phyloP scores from a whole-genome alignment of 2,329 filamentous ascomycete species.

The Scolecobasidium constrictum region DNA sequence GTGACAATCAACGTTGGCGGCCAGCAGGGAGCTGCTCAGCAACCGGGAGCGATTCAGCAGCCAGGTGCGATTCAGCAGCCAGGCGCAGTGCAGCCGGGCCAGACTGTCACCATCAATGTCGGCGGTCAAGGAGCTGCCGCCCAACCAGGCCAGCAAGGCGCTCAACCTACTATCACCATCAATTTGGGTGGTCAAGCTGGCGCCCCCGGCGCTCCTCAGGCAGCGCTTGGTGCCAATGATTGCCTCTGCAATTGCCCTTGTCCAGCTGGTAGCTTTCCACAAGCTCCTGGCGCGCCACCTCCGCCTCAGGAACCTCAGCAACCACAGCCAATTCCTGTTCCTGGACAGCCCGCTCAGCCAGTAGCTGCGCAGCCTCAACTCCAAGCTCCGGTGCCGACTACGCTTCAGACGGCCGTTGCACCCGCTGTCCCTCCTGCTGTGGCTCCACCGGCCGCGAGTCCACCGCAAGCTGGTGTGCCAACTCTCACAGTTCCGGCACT shows the following conservation, averaged over 20 bases:
- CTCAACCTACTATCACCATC: conserved; percentile 1
- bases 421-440: too few species aligned
- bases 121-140: conserved; percentile 2
- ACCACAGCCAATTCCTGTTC: too few species aligned
- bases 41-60: not conserved
- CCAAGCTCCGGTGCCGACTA: not conserved
- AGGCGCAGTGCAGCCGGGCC: not conserved
- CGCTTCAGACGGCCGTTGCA: not conserved
- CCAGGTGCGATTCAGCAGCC: not conserved
- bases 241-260: conserved; percentile 9
- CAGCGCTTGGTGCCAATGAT: conserved; percentile 7
- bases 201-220: conserved; percentile 1
- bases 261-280: conserved; percentile 3
- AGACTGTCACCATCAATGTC: conserved; percentile 7
- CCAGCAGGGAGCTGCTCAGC: conserved; percentile 3
- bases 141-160: not conserved
- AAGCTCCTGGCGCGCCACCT: not conserved
- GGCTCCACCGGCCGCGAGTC: not conserved
- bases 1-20: conserved; percentile 2
- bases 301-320: too few species aligned
- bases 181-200: conserved; percentile 2
- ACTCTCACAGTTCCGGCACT: too few species aligned
- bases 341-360: too few species aligned
- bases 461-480: too few species aligned
- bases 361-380: not conserved